Conservation (phyloP, 2,329 filamentous ascomycete genomes). For the Orbilia ellipsospora region DNA sequence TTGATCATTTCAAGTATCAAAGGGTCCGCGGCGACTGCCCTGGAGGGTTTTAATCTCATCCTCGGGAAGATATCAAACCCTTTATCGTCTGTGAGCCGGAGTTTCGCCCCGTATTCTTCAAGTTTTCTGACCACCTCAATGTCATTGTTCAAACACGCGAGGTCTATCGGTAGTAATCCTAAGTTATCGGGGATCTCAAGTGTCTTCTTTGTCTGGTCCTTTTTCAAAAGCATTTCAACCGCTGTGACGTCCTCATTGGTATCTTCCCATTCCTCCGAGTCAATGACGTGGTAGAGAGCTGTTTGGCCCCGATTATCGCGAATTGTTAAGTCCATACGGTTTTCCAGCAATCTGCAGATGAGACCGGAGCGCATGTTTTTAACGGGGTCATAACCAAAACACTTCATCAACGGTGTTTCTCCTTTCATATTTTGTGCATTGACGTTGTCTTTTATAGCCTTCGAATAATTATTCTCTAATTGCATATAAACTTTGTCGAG, state of each 20-base stretch:
- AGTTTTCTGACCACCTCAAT: conserved; percentile 5
- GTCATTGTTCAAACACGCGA: conserved; percentile 13
- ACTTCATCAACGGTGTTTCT: conserved; percentile 34
- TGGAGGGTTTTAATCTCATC: not conserved
- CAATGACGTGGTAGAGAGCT: conserved; percentile 5
- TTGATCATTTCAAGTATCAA: conserved; percentile 19
- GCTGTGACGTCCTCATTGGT: not conserved
- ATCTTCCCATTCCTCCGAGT: not conserved
- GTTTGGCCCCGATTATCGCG: conserved; percentile 12
- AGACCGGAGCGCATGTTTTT: not conserved
- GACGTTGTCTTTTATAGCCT: not conserved
- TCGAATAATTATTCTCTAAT: conserved; percentile 4
- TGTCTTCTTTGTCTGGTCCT: not conserved
- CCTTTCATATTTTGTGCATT: conserved; percentile 28
- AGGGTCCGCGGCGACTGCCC: not conserved
- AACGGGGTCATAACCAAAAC: not conserved
- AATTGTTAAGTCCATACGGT: conserved; percentile 8
- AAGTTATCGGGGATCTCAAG: conserved; percentile 16
- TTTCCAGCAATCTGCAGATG: conserved; percentile 1
- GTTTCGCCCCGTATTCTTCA: conserved; percentile 2
- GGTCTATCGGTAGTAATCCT: conserved; percentile 31
- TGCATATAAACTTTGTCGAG: too few relatives aligned
- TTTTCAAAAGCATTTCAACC: conserved; percentile 9
- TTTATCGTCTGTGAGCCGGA: conserved; percentile 20
- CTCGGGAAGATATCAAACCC: conserved; percentile 19